phyloP scores from a whole-genome alignment of 768 basidiomycete genomes.

The Amyloporia xantha region DNA sequence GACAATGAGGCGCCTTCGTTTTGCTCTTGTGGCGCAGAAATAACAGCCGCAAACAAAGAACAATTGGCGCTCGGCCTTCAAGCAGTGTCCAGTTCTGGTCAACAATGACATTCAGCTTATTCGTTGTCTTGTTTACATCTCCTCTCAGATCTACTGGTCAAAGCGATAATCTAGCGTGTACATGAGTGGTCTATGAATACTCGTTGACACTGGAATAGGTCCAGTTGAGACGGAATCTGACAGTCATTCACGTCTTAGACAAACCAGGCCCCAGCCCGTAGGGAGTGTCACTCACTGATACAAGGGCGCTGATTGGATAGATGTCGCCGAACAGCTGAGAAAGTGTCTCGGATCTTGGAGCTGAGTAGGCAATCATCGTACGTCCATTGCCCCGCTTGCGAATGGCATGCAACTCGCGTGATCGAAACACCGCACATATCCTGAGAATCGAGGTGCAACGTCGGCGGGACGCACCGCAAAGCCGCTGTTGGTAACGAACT shows the following conservation, averaged over 20 bases:
- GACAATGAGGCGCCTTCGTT: conserved; percentile 20
- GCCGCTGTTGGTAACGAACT: no score
- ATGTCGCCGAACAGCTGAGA: not conserved
- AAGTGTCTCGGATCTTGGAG: not conserved
- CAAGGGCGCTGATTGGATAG: not conserved
- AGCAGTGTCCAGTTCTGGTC: no score
- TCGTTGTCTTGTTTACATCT: not conserved
- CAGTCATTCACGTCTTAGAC: no score
- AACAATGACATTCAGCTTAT: not conserved
- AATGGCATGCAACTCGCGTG: not conserved
- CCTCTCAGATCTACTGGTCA: not conserved
- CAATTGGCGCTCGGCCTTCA: not conserved
- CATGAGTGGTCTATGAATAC: no score
- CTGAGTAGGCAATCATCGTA: not conserved
- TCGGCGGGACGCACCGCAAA: not conserved
- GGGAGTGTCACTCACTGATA: no score
- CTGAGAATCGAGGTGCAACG: not conserved
- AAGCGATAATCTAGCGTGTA: no score
- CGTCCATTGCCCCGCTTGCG: not conserved
- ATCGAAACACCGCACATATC: not conserved
- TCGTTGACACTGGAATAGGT: no score
- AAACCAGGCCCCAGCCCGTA: no score
- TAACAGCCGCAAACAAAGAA: conserved; percentile 21
- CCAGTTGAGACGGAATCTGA: no score
- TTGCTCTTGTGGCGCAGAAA: conserved; percentile 18